Evolutionary conservation across 208 protist species (phyloP).

Genomic region (Novymonas esmeraldas): DNA sequence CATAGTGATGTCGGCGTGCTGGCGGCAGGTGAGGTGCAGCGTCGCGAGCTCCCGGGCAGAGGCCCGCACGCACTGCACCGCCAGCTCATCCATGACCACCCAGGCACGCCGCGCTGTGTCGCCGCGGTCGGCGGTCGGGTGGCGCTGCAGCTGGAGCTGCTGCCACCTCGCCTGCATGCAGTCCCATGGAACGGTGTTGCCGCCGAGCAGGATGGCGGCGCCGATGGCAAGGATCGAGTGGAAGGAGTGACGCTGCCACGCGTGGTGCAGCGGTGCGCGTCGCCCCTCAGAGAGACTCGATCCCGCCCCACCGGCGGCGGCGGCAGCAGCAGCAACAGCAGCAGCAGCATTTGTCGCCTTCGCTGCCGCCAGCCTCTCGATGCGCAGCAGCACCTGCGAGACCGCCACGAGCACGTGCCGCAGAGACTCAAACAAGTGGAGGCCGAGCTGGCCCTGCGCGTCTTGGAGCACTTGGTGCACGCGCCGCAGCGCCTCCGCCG

Average conservation of each 20-base stretch:
- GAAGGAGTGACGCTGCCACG: conserved; percentile 6
- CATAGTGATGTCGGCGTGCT: conserved; percentile 9
- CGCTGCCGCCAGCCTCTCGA: conserved; percentile 10
- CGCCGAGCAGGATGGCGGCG: conserved; percentile 24
- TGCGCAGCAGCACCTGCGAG: conserved; percentile 22
- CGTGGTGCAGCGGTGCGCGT: not conserved
- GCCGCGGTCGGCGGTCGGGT: not conserved
- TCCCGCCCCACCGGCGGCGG: too few relatives aligned
- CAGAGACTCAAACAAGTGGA: conserved; percentile 28
- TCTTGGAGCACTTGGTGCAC: conserved; percentile 22
- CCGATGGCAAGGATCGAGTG: conserved; percentile 19
- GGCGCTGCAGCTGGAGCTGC: conserved; percentile 16
- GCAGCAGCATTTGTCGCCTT: too few relatives aligned
- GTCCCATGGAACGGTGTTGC: conserved; percentile 23
- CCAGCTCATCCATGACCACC: conserved; percentile 18
- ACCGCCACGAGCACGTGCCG: conserved; percentile 23
- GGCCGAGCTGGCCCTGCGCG: conserved; percentile 21
- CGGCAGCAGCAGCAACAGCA: too few relatives aligned
- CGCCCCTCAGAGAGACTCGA: too few relatives aligned
- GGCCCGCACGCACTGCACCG: conserved; percentile 11
- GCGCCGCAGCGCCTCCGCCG: conserved; percentile 9
- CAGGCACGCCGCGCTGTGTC: conserved; percentile 2
- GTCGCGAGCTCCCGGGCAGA: conserved; percentile 10
- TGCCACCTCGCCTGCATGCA: conserved; percentile 28
- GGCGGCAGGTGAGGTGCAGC: not conserved